Evolutionary conservation across 345 rosid genomes (phyloP).

Genomic region (Aethionema arabicum): DNA sequence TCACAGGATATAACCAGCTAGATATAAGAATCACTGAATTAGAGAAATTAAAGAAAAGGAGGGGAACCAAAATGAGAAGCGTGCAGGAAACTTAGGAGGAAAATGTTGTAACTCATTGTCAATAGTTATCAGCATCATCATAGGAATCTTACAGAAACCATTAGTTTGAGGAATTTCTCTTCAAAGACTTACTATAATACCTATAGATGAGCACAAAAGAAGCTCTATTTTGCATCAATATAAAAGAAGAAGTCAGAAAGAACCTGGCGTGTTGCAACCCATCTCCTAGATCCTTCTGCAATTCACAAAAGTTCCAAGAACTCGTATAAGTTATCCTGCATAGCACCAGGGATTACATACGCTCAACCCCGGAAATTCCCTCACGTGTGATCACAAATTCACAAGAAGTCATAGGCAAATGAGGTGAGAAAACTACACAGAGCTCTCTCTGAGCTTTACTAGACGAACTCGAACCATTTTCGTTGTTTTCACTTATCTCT

Average conservation of each 20-base stretch:
- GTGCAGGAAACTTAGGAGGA: background rate
- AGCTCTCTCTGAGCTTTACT: slow-evolving; percentile 46
- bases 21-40: no score
- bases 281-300: slow-evolving; percentile 3
- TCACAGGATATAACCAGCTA: background rate
- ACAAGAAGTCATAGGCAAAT: slow-evolving; percentile 58
- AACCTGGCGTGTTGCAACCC: slow-evolving; percentile 28
- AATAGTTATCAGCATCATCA: slow-evolving; percentile 1
- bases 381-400: slow-evolving; percentile 60
- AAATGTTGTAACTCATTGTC: background rate
- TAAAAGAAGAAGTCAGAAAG: background rate
- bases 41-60: background rate
- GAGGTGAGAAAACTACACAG: slow-evolving; percentile 70
- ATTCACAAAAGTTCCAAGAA: background rate
- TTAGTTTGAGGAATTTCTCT: background rate
- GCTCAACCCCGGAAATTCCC: slow-evolving; percentile 53
- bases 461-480: slow-evolving; percentile 23
- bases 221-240: background rate
- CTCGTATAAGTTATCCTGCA: background rate
- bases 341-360: slow-evolving; percentile 1
- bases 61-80: slow-evolving; percentile 8
- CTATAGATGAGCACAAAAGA: background rate
- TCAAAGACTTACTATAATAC: background rate
- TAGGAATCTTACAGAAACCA: slow-evolving; percentile 2
- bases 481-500: slow-evolving; percentile 27